These are phyloP conservation scores for Acanthamoeba sp. DNA, from an alignment of 208 protist genomes.

Conservation along the genomic window DNA sequence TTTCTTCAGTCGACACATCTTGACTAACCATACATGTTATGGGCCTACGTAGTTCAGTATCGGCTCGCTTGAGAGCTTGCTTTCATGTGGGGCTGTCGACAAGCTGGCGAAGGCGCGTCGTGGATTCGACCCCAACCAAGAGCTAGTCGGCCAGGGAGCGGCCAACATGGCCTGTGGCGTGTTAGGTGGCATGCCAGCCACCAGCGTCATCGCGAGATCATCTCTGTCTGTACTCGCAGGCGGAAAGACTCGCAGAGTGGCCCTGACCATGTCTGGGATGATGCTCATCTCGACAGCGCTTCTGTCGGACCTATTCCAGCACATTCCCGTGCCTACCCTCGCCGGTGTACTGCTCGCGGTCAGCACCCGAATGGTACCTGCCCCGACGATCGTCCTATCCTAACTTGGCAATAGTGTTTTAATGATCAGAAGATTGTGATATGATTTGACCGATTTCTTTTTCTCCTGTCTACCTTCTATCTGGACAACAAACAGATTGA, in stretches of 20 bases:
- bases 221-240: constrained; percentile 13
- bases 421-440: too few species aligned
- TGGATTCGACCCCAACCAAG: background rate
- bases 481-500: background rate
- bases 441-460: too few species aligned
- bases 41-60: background rate
- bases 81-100: constrained; percentile 38
- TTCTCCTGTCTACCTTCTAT: background rate
- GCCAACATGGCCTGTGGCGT: constrained; percentile 23
- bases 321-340: constrained; percentile 39
- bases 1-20: too few species aligned
- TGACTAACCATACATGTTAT: too few species aligned
- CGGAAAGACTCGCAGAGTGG: background rate
- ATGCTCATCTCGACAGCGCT: constrained; percentile 28
- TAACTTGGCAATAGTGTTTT: too few species aligned
- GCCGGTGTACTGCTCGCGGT: constrained; percentile 16
- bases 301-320: constrained; percentile 6
- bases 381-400: too few species aligned
- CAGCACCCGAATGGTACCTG: constrained; percentile 24
- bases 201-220: constrained; percentile 37
- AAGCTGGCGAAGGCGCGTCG: constrained; percentile 27
- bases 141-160: constrained; percentile 30
- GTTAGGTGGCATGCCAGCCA: constrained; percentile 28
- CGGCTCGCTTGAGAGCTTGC: constrained; percentile 29
- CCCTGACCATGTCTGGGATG: constrained; percentile 9